Conservation (phyloP, 2,329 filamentous ascomycete genomes). For the Tolypocladium ovalisporum region DNA sequence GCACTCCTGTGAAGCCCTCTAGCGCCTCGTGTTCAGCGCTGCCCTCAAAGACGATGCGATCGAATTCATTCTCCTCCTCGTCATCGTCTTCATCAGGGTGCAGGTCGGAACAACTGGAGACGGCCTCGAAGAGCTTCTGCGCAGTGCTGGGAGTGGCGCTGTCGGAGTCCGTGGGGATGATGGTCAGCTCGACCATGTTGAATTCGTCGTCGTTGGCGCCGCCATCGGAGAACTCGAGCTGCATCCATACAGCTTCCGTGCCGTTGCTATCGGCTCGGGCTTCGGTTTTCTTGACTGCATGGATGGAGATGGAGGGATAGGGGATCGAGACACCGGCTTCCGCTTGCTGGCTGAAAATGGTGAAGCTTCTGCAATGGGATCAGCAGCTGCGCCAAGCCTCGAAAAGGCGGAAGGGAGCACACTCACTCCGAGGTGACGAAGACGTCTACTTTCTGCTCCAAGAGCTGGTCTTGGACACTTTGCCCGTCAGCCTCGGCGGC, state of each 20-base stretch:
- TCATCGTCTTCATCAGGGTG: constrained; percentile 57
- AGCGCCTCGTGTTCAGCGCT: constrained; percentile 37
- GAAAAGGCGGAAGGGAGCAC: background rate
- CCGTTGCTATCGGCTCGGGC: constrained; percentile 23
- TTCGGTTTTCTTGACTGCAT: constrained; percentile 55
- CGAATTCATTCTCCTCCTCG: constrained; percentile 43
- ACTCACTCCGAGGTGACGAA: constrained; percentile 48
- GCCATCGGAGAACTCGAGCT: constrained; percentile 52
- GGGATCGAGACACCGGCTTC: constrained; percentile 56
- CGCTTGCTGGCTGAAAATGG: constrained; percentile 49
- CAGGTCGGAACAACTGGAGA: constrained; percentile 64
- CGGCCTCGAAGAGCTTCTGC: constrained; percentile 51
- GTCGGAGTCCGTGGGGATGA: constrained; percentile 38
- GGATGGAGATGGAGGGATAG: constrained; percentile 64
- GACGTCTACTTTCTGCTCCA: constrained; percentile 40
- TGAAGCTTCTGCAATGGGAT: constrained; percentile 31
- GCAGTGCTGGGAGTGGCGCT: constrained; percentile 12
- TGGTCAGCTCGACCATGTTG: constrained; percentile 54
- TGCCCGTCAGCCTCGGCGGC: constrained; percentile 15
- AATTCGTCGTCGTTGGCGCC: constrained; percentile 52
- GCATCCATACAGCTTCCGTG: constrained; percentile 50
- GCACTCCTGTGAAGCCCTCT: constrained; percentile 46
- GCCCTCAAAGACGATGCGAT: constrained; percentile 47
- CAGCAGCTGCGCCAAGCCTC: background rate
- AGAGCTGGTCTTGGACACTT: constrained; percentile 21